phyloP scores from a whole-genome alignment of 306 rosid genomes.

The Vigna reflexopilosa region DNA sequence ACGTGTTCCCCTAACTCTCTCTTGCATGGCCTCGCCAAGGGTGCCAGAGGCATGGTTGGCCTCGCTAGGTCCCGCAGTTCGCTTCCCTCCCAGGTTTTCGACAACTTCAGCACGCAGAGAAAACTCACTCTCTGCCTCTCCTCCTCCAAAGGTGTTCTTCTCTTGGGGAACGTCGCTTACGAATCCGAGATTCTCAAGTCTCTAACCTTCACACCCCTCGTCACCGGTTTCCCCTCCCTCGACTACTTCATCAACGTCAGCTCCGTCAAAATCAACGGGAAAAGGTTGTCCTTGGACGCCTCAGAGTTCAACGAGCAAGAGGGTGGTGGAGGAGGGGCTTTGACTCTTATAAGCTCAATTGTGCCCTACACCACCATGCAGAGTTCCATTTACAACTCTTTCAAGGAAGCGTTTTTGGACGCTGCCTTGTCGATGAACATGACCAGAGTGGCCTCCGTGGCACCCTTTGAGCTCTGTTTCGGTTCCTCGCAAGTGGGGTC shows the following conservation, averaged over 20 bases:
- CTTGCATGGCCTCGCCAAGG: slow-evolving; percentile 54
- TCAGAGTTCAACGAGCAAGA: slow-evolving; percentile 17
- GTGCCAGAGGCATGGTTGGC: slow-evolving; percentile 65
- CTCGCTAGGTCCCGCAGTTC: slow-evolving; percentile 62
- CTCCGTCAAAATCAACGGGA: slow-evolving; percentile 63
- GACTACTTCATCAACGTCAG: slow-evolving; percentile 63
- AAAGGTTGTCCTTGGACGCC: slow-evolving; percentile 53
- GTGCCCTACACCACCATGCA: slow-evolving; percentile 68
- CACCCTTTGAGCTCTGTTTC: slow-evolving; percentile 71
- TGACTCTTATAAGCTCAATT: slow-evolving; percentile 58
- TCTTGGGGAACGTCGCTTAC: slow-evolving; percentile 32
- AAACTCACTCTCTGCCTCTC: slow-evolving; percentile 64
- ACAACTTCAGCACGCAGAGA: slow-evolving; percentile 42
- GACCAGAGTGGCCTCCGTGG: slow-evolving; percentile 52
- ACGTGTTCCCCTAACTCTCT: slow-evolving; percentile 55
- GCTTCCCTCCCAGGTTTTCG: slow-evolving; percentile 60
- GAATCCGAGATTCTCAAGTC: slow-evolving; percentile 49
- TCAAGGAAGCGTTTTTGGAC: slow-evolving; percentile 53
- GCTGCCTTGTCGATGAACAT: slow-evolving; percentile 64
- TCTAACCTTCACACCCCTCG: slow-evolving; percentile 62
- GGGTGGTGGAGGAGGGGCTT: slow-evolving; percentile 32
- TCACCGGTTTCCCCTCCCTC: slow-evolving; percentile 20
- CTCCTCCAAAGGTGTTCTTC: slow-evolving; percentile 58
- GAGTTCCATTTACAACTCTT: slow-evolving; percentile 54
- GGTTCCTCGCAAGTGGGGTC: slow-evolving; percentile 36